Percentiles rank a stretch among this genome's conserved stretches.
These are phyloP conservation scores for Alternaria conjuncta DNA, from an alignment of 2,329 filamentous ascomycete genomes.

Conservation along the genomic window DNA sequence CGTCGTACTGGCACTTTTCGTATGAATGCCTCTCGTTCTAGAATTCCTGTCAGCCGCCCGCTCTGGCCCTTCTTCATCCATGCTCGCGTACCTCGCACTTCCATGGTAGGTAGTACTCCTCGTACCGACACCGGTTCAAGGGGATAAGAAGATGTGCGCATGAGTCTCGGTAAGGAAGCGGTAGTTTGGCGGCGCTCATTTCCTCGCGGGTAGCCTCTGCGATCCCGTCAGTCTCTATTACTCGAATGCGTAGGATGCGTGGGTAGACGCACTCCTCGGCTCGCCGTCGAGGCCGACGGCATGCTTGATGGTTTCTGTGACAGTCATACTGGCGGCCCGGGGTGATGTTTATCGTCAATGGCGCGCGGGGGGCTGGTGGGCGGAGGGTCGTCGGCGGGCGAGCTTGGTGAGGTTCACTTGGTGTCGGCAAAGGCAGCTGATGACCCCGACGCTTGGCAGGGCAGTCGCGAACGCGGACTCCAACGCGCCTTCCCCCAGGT, in stretches of 20 bases:
- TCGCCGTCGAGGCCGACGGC: conserved; percentile 54
- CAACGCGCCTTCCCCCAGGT: conserved; percentile 23
- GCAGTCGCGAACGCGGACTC: conserved; percentile 22
- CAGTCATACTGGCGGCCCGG: conserved; percentile 45
- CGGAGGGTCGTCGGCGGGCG: conserved; percentile 15
- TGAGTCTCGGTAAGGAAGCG: conserved; percentile 90
- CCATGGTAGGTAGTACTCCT: conserved; percentile 95
- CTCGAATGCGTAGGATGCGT: conserved; percentile 25
- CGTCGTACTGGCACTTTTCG: conserved; percentile 98
- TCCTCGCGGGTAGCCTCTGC: conserved; percentile 83
- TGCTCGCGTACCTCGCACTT: conserved; percentile 82
- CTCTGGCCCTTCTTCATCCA: background rate
- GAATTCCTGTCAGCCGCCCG: conserved; percentile 20
- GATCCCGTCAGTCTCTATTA: conserved; percentile 36
- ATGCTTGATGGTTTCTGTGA: conserved; percentile 56
- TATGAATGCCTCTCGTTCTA: conserved; percentile 97
- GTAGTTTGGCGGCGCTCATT: conserved; percentile 90
- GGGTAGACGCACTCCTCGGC: conserved; percentile 37
- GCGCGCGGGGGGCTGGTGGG: conserved; percentile 22
- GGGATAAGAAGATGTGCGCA: conserved; percentile 95
- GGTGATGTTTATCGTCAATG: conserved; percentile 27
- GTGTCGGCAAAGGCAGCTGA: conserved; percentile 23
- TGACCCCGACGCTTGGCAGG: conserved; percentile 25
- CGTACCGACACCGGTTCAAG: conserved; percentile 90
- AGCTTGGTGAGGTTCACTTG: conserved; percentile 21